Evolutionary conservation across 1,139 yeast genomes (phyloP).

Genomic region (Pichia cactophila): DNA sequence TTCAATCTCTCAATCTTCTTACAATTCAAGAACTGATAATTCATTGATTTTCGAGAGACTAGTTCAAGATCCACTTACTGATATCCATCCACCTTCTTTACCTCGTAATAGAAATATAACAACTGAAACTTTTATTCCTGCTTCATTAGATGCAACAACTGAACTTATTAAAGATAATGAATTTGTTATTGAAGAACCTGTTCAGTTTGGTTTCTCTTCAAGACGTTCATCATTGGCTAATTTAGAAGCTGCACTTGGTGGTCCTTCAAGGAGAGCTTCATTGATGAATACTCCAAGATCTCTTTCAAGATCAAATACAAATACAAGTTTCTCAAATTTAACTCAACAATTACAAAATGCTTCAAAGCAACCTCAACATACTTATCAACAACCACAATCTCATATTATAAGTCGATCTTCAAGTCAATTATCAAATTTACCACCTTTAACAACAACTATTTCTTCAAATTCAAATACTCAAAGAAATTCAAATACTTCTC

Average conservation of each 20-base stretch:
- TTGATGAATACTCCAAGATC: conserved; percentile 13
- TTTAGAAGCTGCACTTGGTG: conserved; percentile 43
- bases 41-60: conserved; percentile 53
- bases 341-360: conserved; percentile 20
- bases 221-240: conserved; percentile 60
- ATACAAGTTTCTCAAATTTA: conserved; percentile 21
- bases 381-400: not conserved
- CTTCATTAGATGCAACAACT: conserved; percentile 71
- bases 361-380: not conserved
- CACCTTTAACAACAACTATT: conserved; percentile 4
- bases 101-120: conserved; percentile 38
- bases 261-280: conserved; percentile 15
- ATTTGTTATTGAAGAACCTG: conserved; percentile 6
- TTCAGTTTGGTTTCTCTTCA: conserved; percentile 54
- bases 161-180: conserved; percentile 31
- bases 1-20: conserved; percentile 7
- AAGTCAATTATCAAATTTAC: conserved; percentile 1
- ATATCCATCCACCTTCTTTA: conserved; percentile 25
- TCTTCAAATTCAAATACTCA: conserved; percentile 2
- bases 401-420: not conserved
- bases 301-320: conserved; percentile 17
- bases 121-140: conserved; percentile 69
- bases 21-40: conserved; percentile 23
- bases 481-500: conserved; percentile 20
- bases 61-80: conserved; percentile 44